A percentile compares a stretch with the other conserved stretches of the same genome.
Evolutionary conservation across 2,329 filamentous ascomycete species (phyloP).

Genomic region (Fusarium papillatum): DNA sequence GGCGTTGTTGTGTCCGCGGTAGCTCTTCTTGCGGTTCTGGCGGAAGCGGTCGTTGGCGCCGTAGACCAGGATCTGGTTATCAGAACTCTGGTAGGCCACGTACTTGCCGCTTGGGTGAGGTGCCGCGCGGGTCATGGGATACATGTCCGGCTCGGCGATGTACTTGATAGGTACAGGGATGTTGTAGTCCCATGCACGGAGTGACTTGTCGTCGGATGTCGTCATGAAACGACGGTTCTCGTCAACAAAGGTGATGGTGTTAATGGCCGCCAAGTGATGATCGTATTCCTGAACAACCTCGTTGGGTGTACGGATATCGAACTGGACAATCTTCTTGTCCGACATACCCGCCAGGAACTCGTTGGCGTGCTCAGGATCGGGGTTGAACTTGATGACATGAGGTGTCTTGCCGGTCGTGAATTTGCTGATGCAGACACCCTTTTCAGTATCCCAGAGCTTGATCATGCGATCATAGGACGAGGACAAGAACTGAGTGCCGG

Average conservation of each 20-base stretch:
- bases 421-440: conserved; percentile 86
- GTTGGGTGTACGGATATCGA: conserved; percentile 83
- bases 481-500: conserved; percentile 89
- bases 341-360: conserved; percentile 98
- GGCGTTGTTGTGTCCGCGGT: conserved; percentile 95
- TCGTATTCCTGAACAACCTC: conserved; percentile 97
- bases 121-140: conserved; percentile 89
- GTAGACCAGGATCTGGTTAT: conserved; percentile 98
- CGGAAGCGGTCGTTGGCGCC: conserved; percentile 95
- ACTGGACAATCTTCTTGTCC: conserved; percentile 99
- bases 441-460: conserved; percentile 99
- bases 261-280: conserved; percentile 97
- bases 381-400: conserved; percentile 95
- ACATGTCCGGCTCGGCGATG: conserved; percentile 98
- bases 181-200: conserved; percentile 98
- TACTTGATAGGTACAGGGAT: conserved; percentile 99
- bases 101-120: conserved; percentile 93
- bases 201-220: conserved; percentile 95
- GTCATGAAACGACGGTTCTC: conserved; percentile 96
- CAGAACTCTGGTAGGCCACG: conserved; percentile 91
- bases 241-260: conserved; percentile 97
- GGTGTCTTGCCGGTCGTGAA: conserved; percentile 97
- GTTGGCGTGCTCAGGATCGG: conserved; percentile 79
- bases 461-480: conserved; percentile 96
- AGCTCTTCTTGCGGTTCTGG: conserved; percentile 97